Base-by-base conservation (phyloP, 345 rosid species). In the Durio zibethinus region DNA sequence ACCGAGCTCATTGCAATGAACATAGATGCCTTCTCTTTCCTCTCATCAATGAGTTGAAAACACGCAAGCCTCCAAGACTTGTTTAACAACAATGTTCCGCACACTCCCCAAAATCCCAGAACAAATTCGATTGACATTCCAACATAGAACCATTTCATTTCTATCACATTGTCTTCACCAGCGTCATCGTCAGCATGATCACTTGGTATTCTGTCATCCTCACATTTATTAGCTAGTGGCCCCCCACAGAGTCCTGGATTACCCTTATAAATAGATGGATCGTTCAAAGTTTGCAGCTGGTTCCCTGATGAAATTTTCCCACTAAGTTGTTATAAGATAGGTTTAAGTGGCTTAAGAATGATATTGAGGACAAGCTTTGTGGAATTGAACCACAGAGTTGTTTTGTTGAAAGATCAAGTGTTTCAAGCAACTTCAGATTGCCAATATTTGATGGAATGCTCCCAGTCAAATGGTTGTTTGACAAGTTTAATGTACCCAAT, bases 321-420 rank as follows among this genome's bases (percentile, higher is more conserved):
- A 45, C 25, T 14, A 83, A 68, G 61, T 79, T 60, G 56, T 82
- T 82, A 18, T 83, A 45, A 12, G 83, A 79, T 14, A 83, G 23
- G 66, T 83, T 80, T 63, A 83, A 68, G 61, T 76, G 69, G 36
- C 18, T 67, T 64, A 83, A 50, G 33, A 36, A 76, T 11, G 82
- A 43, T 2, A 77, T 10, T 1, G 45, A 50, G 31, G 80, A 47
- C 61, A 83, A 20, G 29, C 73, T 67, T 2, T 21, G 15, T 21
- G 83, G 83, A 76, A 83, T 83, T 68, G 27, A 16, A 10, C 80
- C 83, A 1, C 76, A 79, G 15, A 83, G 73, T 7, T 69, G 45
- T 65, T 83, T 79, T 35, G 33, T 62, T 33, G 84, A 78, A 1
- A 82, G 31, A 33, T 79, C 80, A 50, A 83, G 79, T 7, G 80